Evolutionary conservation across 176 grass and related monocot species (phyloP), one percentile per base, ranked within the genome.

Genomic region (Avena eriantha): DNA sequence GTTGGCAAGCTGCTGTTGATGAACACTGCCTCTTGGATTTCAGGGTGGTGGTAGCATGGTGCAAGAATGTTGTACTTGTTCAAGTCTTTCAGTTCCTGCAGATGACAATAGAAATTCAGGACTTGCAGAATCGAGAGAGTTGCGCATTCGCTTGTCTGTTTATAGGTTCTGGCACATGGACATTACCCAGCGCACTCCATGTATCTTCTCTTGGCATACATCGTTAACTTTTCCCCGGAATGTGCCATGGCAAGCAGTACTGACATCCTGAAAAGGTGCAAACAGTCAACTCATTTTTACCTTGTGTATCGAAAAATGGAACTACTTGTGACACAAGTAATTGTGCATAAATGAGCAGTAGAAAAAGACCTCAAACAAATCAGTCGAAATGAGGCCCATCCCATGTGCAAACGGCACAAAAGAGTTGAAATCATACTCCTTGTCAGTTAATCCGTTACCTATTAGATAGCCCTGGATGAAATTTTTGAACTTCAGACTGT

Each of bases 381-480:
- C 69, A 26, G 61, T 87, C 57, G 96, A 93, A 84, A 98, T 98
- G 66, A 98, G 91, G 10, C 93, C 91, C 96, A 98, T 98, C 35
- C 96, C 93, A 88, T 86, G 88, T 5, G 93, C 90, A 89, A 94
- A 98, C 54, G 93, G 93, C 34, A 98, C 96, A 89, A 95, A 94
- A 9, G 96, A 91, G 87, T 95, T 91, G 5, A 53, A 83, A 88
- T 98, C 96, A 4, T 89, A 93, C 18, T 90, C 61, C 0, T 1
- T 0, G 79, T 98, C 91, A 26, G 91, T 84, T 31, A 24, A 81
- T 58, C 84, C 88, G 86, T 98, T 98, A 43, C 93, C 96, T 67
- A 98, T 92, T 69, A 98, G 88, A 89, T 95, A 95, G 51, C 96
- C 96, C 93, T 98, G 88, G 39, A 71, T 35, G 64, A 51, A 35